Percentiles rank a stretch among this genome's conserved stretches.
phyloP scores from a whole-genome alignment of 208 protist species.

The Acanthamoeba royreba region DNA sequence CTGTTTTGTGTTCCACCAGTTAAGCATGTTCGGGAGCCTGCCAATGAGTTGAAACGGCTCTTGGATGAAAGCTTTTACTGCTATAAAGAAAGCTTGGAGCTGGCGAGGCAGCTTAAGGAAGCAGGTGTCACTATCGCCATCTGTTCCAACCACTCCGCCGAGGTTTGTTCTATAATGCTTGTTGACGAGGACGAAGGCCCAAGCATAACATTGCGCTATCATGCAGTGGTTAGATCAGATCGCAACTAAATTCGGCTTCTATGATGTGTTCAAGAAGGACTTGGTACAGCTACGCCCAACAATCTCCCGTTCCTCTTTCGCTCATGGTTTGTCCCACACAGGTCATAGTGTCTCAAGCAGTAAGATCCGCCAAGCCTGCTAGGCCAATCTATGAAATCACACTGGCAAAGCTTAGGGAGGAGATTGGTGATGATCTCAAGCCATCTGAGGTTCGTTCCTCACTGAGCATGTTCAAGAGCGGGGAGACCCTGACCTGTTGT shows the following conservation, averaged over 20 bases:
- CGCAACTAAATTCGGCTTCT: background rate
- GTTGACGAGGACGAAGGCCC: background rate
- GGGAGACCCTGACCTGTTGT: too few species aligned
- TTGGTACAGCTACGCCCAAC: background rate
- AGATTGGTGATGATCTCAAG: background rate
- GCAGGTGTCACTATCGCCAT: background rate
- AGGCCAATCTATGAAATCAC: background rate
- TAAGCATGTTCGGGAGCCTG: background rate
- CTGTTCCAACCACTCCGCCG: background rate
- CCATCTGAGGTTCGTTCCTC: background rate
- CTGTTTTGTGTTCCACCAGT: background rate
- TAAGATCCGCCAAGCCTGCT: background rate
- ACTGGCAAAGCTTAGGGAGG: background rate
- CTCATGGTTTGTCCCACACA: background rate
- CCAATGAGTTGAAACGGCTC: background rate
- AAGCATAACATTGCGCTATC: background rate
- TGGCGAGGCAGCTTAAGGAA: background rate
- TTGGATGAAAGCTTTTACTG: background rate
- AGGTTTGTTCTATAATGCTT: background rate
- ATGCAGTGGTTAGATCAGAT: slow-evolving; percentile 13
- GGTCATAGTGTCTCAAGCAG: slow-evolving; percentile 8
- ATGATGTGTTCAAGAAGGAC: slow-evolving; percentile 13
- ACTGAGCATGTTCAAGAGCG: too few species aligned
- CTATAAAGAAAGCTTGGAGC: background rate
- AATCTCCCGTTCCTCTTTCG: background rate